Evolutionary conservation across 2,329 filamentous ascomycete species (phyloP), one percentile per base, ranked within the genome.

Genomic region (Calcarisporium arbuscula): DNA sequence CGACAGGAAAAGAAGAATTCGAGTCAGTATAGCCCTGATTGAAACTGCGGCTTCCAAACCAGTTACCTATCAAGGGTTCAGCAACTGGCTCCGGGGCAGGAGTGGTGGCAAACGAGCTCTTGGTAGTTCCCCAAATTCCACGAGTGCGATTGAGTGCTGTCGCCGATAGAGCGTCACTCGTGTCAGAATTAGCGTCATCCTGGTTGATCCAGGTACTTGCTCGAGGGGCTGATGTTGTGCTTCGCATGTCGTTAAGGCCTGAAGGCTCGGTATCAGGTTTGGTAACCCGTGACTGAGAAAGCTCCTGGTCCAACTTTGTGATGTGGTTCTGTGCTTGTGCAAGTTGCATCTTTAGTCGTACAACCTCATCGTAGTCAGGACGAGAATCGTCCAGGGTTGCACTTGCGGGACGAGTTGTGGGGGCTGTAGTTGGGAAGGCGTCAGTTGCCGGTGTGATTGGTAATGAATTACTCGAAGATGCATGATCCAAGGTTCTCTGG

Each of bases 321-420:
- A 89, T 84, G 50, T 80, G 74, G 53, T 69, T 78, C 40, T 83
- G 77, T 22, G 84, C 82, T 41, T 78, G 70, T 28, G 80, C 80
- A 33, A 90, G 72, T 58, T 88, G 77, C 34, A 79, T 60, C 62
- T 83, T 85, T 38, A 89, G 66, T 33, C 75, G 77, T 40, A 77
- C 61, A 19, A 88, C 61, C 53, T 87, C 82, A 19, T 77, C 74
- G 20, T 63, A 61, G 34, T 61, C 55, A 10, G 41, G 38, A 30
- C 57, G 53, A 35, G 50, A 48, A 27, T 70, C 67, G 19, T 69
- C 65, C 7, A 69, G 55, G 7, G 58, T 57, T 25, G 65, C 63
- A 50, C 72, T 80, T 17, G 74, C 65, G 26, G 73, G 65, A 23
- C 68, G 67, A 33, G 66, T 69, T n/a, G 64, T 63, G 2, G 70